Conservation (phyloP, 768 basidiomycete genomes). For the Russula virescens region DNA sequence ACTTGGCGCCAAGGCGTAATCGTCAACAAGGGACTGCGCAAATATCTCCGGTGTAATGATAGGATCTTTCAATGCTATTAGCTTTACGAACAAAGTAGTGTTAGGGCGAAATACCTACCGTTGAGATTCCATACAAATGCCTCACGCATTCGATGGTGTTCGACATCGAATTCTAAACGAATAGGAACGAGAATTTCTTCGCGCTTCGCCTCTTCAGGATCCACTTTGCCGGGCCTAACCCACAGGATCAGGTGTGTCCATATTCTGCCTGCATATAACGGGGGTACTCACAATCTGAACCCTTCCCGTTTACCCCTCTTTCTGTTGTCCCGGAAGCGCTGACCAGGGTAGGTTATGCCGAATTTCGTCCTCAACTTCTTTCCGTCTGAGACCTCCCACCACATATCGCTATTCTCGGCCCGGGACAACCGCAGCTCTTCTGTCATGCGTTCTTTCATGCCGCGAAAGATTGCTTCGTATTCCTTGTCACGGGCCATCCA, state of each 20-base stretch:
- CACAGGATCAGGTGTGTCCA: background rate
- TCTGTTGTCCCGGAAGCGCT: constrained; percentile 39
- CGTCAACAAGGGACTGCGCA: constrained; percentile 86
- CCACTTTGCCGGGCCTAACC: constrained; percentile 55
- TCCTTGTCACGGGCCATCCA: constrained; percentile 64
- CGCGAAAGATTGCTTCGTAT: constrained; percentile 45
- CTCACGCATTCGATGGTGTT: constrained; percentile 89
- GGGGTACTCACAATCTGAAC: constrained; percentile 62
- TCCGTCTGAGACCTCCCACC: constrained; percentile 60
- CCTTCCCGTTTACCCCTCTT: constrained; percentile 61
- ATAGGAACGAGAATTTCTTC: constrained; percentile 89
- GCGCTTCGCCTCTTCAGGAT: constrained; percentile 49
- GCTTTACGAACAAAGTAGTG: background rate
- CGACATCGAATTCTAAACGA: constrained; percentile 93
- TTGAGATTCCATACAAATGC: constrained; percentile 97
- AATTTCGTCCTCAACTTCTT: constrained; percentile 41
- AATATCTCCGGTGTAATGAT: constrained; percentile 86
- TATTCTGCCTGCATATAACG: constrained; percentile 5
- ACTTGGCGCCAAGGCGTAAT: constrained; percentile 67
- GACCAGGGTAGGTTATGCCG: constrained; percentile 49
- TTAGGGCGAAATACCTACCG: constrained; percentile 46
- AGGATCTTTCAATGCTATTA: constrained; percentile 52
- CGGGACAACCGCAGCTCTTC: constrained; percentile 44
- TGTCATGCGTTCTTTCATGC: constrained; percentile 47
- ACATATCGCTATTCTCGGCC: constrained; percentile 41